These are phyloP conservation scores for Colletotrichum echinochloae DNA, from an alignment of 2,329 filamentous ascomycete genomes.

Conservation along the genomic window DNA sequence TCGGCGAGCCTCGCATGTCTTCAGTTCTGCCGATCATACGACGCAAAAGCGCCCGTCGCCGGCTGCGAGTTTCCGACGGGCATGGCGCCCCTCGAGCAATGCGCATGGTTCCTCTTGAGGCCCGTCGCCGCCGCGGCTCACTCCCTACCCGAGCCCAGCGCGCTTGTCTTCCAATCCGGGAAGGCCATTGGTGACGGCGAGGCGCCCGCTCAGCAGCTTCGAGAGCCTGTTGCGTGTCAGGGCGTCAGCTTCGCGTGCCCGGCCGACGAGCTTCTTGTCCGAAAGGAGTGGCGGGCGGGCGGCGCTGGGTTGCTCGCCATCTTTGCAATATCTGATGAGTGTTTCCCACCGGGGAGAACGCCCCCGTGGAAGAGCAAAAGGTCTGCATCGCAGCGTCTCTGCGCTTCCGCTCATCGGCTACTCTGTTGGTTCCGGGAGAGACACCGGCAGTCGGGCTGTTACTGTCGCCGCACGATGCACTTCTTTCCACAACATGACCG, in stretches of 20 bases:
- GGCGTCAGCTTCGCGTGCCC: conserved; percentile 1
- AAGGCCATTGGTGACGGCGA: conserved; percentile 23
- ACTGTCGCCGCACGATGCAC: conserved; percentile 41
- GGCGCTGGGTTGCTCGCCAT: too few relatives aligned
- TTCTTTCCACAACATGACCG: conserved; percentile 43
- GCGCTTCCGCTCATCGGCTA: conserved; percentile 44
- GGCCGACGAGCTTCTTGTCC: too few relatives aligned
- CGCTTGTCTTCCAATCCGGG: conserved; percentile 18
- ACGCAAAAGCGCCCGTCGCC: conserved; percentile 10
- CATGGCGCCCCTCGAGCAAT: conserved; percentile 22
- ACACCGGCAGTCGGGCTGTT: conserved; percentile 40
- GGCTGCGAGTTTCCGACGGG: neutral
- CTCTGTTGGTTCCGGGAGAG: neutral
- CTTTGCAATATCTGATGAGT: neutral
- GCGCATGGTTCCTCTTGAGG: conserved; percentile 23
- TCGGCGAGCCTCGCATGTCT: conserved; percentile 1
- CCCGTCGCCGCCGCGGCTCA: neutral
- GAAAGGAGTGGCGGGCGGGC: too few relatives aligned
- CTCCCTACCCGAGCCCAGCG: neutral
- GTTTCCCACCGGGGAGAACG: conserved; percentile 36
- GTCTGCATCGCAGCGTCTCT: conserved; percentile 44
- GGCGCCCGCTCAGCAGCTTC: conserved; percentile 19
- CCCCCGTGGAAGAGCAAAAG: conserved; percentile 43
- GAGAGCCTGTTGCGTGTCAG: neutral
- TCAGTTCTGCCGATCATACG: neutral